A percentile compares a stretch with the other conserved stretches of the same genome.
phyloP scores from a whole-genome alignment of 768 basidiomycete species.

The Amanita rubescens region DNA sequence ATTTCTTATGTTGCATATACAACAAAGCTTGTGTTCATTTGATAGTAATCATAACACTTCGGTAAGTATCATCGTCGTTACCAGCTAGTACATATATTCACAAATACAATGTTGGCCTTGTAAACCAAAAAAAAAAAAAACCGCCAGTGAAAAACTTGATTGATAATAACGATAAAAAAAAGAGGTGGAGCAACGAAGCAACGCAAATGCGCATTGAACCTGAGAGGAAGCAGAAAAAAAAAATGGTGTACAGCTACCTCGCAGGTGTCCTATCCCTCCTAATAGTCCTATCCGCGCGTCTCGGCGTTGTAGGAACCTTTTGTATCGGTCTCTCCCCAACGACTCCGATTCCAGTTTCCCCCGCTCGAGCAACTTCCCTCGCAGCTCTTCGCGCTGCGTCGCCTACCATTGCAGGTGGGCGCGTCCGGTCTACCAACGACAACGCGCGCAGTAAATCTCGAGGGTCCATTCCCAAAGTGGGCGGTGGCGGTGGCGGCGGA shows the following conservation, averaged over 20 bases:
- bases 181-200: neutral
- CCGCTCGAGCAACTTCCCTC: slow-evolving; percentile 61
- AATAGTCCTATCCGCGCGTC: slow-evolving; percentile 48
- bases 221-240: neutral
- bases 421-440: slow-evolving; percentile 56
- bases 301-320: slow-evolving; percentile 62
- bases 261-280: slow-evolving; percentile 45
- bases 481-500: neutral
- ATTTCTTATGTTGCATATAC: too few species aligned
- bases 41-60: too few species aligned
- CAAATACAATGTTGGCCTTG: too few species aligned
- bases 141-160: neutral
- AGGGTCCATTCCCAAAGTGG: neutral
- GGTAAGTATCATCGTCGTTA: too few species aligned
- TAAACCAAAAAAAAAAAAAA: too few species aligned
- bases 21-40: too few species aligned
- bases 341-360: slow-evolving; percentile 42
- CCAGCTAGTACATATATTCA: too few species aligned
- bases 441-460: slow-evolving; percentile 50
- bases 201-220: too few species aligned
- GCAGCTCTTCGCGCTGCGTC: slow-evolving; percentile 65
- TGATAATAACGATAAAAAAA: neutral
- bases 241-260: slow-evolving; percentile 19
- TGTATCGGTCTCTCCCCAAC: slow-evolving; percentile 55
- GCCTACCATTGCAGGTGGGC: slow-evolving; percentile 60